Base-by-base conservation (phyloP, 805 yeast species). In the Starmerella stellata region DNA sequence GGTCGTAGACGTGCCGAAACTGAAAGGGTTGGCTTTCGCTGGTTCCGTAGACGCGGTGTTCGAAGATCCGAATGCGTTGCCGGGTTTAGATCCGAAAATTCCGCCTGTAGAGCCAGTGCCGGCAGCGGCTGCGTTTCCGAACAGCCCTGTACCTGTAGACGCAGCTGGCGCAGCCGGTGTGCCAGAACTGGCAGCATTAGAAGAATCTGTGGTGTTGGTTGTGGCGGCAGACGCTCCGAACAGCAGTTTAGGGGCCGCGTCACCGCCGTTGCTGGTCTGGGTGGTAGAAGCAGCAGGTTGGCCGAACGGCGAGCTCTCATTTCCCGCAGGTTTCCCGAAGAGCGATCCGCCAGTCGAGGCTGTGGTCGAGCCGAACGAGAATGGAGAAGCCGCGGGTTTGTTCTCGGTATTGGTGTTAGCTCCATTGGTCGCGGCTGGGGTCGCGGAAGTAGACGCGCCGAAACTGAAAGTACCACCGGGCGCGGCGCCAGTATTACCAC, bases 301-400 rank as follows among this genome's bases (percentile, higher is more conserved):
- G 7, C 25, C 25, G 25, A 23, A 23, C 25, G 11, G 25, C 25
- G 25, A 23, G 25, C 9, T 23, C 25, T 7, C 7, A 11, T 23
- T 23, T n/a, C n/a, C n/a, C 9, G 25, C 7, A 7, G 7, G 25
- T 7, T 11, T 11, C 11, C 25, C 25, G 25, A 23, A 23, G 9
- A 23, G 25, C 25, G 24, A 24, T 45, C 25, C 25, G 11, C 25
- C 25, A 23, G 9, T 23, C n/a, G n/a, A n/a, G n/a, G n/a, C n/a
- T n/a, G n/a, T n/a, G n/a, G n/a, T n/a, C n/a, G n/a, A n/a, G n/a
- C n/a, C n/a, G n/a, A n/a, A n/a, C n/a, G n/a, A n/a, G 25, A 4
- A 7, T 20, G 33, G 14, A 21, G 35, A 34, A 35, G 30, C 29
- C 29, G 25, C 25, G 25, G 25, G 25, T 23, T 23, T 23, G 25